Evolutionary conservation across 2,329 filamentous ascomycete genomes (phyloP).

Genomic region (Penicillium sp.): DNA sequence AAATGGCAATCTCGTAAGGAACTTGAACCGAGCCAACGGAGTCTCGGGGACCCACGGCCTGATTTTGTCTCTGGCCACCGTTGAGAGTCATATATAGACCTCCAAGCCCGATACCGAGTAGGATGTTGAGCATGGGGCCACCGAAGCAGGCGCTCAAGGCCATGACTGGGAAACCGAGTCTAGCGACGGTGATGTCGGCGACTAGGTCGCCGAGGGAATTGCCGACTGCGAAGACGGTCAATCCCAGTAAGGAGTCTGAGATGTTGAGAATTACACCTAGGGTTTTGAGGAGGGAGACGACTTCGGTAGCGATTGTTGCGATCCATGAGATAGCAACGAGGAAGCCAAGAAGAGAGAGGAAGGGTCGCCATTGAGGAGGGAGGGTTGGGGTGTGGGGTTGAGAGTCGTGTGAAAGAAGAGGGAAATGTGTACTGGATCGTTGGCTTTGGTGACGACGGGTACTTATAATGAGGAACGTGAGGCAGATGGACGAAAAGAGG

Average conservation of each 20-base stretch:
- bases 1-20: constrained; percentile 81
- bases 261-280: constrained; percentile 90
- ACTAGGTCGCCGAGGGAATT: constrained; percentile 94
- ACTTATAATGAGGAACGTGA: constrained; percentile 66
- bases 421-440: not conserved
- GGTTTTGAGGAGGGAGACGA: constrained; percentile 91
- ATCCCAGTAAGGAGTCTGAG: constrained; percentile 87
- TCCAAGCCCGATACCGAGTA: constrained; percentile 89
- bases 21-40: constrained; percentile 28
- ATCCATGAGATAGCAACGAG: constrained; percentile 94
- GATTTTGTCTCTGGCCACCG: constrained; percentile 14
- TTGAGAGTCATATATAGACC: constrained; percentile 85
- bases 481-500: constrained; percentile 65
- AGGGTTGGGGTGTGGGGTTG: constrained; percentile 46
- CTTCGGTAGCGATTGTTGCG: constrained; percentile 90
- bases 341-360: constrained; percentile 88
- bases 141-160: constrained; percentile 92
- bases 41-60: not conserved
- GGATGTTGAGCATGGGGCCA: constrained; percentile 96
- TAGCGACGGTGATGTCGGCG: constrained; percentile 89
- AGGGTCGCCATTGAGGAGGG: constrained; percentile 71
- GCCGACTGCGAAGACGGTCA: constrained; percentile 94
- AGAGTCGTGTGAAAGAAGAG: not conserved
- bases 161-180: constrained; percentile 95
- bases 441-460: constrained; percentile 54